These are phyloP conservation scores for Biscogniauxia sp. DNA, from an alignment of 2,329 filamentous ascomycete genomes.

Conservation along the genomic window DNA sequence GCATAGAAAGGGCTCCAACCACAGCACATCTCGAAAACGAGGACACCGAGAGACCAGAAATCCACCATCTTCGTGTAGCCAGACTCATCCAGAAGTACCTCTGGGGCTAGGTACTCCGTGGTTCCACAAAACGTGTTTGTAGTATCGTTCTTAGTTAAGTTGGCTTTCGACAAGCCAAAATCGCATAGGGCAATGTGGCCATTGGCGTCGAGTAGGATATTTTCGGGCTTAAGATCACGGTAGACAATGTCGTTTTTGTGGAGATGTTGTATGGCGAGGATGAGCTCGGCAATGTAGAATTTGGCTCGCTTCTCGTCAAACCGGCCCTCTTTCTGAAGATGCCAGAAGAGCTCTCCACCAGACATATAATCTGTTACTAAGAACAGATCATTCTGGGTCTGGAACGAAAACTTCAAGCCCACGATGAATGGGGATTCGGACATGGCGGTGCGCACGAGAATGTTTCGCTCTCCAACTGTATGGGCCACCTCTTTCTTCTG, in stretches of 20 bases:
- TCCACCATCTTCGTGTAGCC: slow-evolving; percentile 99
- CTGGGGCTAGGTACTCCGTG: slow-evolving; percentile 93
- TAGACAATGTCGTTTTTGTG: slow-evolving; percentile 98
- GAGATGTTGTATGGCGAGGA: slow-evolving; percentile 89
- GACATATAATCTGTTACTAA: slow-evolving; percentile 99
- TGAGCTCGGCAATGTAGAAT: slow-evolving; percentile 98
- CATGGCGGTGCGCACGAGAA: slow-evolving; percentile 92
- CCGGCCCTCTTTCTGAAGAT: slow-evolving; percentile 92
- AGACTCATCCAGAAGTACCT: slow-evolving; percentile 91
- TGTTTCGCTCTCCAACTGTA: slow-evolving; percentile 95
- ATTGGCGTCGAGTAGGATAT: slow-evolving; percentile 94
- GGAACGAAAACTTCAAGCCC: slow-evolving; percentile 96
- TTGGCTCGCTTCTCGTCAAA: slow-evolving; percentile 95
- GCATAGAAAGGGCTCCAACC: slow-evolving; percentile 99
- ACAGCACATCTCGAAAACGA: slow-evolving; percentile 99
- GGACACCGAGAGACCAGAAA: slow-evolving; percentile 96
- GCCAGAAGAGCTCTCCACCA: slow-evolving; percentile 97
- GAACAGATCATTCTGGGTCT: slow-evolving; percentile 93
- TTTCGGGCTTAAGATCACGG: slow-evolving; percentile 94
- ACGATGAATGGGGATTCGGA: slow-evolving; percentile 97
- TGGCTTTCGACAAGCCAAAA: slow-evolving; percentile 96
- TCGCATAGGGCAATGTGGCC: slow-evolving; percentile 97
- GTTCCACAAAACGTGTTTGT: slow-evolving; percentile 99
- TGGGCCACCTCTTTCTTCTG: slow-evolving; percentile 99
- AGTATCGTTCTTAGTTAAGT: slow-evolving; percentile 93